Percentiles rank a stretch among this genome's conserved stretches.
Conservation (phyloP, 75 land plant genomes). For the Adiantum capillusveneris region DNA sequence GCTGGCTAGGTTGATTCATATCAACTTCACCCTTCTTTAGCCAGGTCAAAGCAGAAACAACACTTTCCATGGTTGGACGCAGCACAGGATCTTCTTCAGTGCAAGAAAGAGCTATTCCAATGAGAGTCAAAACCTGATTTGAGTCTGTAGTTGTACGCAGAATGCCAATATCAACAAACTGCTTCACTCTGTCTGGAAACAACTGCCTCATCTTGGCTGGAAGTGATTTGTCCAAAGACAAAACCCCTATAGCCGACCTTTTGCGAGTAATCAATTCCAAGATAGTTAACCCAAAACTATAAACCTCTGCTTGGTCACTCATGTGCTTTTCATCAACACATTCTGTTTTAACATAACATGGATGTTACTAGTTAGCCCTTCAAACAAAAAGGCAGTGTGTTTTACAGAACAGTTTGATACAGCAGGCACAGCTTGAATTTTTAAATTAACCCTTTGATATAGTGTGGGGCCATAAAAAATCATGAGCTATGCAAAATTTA, state of each 20-base stretch:
- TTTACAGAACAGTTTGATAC: no score
- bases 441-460: no score
- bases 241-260: background rate
- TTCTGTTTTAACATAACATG: no score
- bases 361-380: no score
- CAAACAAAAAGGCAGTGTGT: no score
- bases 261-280: conserved; percentile 4
- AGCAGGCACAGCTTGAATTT: no score
- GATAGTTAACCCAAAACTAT: conserved; percentile 3
- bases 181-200: background rate
- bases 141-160: background rate
- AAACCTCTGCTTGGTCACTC: background rate
- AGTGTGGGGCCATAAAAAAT: no score
- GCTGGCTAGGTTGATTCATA: background rate
- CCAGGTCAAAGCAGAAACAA: background rate
- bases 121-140: conserved; percentile 4
- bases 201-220: background rate
- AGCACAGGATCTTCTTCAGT: background rate
- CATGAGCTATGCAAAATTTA: no score
- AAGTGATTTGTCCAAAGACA: background rate
- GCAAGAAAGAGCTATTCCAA: background rate
- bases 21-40: background rate
- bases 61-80: conserved; percentile 2
- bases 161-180: conserved; percentile 2
- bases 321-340: conserved; percentile 1